Evolutionary conservation across 2,329 filamentous ascomycete species (phyloP).

Genomic region (Pseudomassariella vexata): DNA sequence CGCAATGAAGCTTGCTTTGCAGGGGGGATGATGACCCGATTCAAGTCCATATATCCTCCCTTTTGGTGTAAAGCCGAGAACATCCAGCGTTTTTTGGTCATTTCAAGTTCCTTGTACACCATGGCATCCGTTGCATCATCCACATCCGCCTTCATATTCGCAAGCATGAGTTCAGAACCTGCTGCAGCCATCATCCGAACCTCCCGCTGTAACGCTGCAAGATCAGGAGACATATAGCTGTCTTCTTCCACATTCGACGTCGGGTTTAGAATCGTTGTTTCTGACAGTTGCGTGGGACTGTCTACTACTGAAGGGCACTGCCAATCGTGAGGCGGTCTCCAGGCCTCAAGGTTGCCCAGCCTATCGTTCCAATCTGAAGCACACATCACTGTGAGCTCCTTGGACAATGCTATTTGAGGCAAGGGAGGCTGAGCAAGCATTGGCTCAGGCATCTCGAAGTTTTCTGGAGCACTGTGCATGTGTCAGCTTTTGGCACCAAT

Average conservation of each 20-base stretch:
- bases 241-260: constrained; percentile 12
- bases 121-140: constrained; percentile 36
- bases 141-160: constrained; percentile 48
- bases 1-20: constrained; percentile 12
- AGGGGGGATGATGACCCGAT: constrained; percentile 8
- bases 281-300: constrained; percentile 10
- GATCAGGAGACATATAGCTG: constrained; percentile 22
- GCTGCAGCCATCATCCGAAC: constrained; percentile 50
- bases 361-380: constrained; percentile 14
- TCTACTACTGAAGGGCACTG: constrained; percentile 24
- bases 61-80: constrained; percentile 46
- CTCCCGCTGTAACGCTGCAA: constrained; percentile 42
- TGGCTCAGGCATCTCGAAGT: constrained; percentile 17
- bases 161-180: constrained; percentile 43
- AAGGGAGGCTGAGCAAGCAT: constrained; percentile 12
- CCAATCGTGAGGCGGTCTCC: constrained; percentile 41
- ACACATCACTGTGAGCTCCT: constrained; percentile 15
- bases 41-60: constrained; percentile 28
- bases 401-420: constrained; percentile 17
- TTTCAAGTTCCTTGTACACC: constrained; percentile 43
- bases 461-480: constrained; percentile 5
- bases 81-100: constrained; percentile 58
- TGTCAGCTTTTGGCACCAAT: not conserved
- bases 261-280: constrained; percentile 15
- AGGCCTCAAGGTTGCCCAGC: constrained; percentile 33